These are phyloP conservation scores for Scytalidium lignicola DNA, from an alignment of 2,329 filamentous ascomycete species.

Conservation along the genomic window DNA sequence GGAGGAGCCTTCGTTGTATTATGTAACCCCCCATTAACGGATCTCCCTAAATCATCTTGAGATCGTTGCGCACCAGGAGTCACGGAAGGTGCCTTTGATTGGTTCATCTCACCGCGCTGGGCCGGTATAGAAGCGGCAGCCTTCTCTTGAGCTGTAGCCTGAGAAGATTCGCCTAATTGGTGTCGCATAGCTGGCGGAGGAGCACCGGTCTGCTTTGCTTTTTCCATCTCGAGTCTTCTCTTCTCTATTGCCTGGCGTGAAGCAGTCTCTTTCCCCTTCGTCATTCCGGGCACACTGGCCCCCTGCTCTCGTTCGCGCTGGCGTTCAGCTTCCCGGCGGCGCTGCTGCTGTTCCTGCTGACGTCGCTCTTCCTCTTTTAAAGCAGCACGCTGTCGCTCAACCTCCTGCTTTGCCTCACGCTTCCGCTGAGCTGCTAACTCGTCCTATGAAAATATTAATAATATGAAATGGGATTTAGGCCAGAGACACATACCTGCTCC, in stretches of 20 bases:
- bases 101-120: slow-evolving; percentile 19
- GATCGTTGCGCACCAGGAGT: slow-evolving; percentile 45
- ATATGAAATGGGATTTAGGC: neutral
- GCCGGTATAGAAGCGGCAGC: slow-evolving; percentile 22
- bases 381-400: slow-evolving; percentile 69
- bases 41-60: slow-evolving; percentile 56
- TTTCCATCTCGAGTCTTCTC: slow-evolving; percentile 48
- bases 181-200: slow-evolving; percentile 55
- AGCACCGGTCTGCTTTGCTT: slow-evolving; percentile 58
- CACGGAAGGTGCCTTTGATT: slow-evolving; percentile 44
- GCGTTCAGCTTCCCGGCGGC: slow-evolving; percentile 54
- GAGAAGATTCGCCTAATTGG: slow-evolving; percentile 37
- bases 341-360: slow-evolving; percentile 54
- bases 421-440: slow-evolving; percentile 75
- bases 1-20: slow-evolving; percentile 65
- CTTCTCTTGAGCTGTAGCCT: slow-evolving; percentile 27
- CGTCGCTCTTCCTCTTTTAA: slow-evolving; percentile 60
- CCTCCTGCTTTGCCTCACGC: slow-evolving; percentile 73
- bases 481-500: slow-evolving; percentile 50
- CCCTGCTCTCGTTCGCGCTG: slow-evolving; percentile 33
- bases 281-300: slow-evolving; percentile 42
- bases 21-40: slow-evolving; percentile 54
- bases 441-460: slow-evolving; percentile 42
- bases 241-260: slow-evolving; percentile 54
- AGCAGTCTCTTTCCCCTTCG: slow-evolving; percentile 53